Conservation (phyloP, 2,329 filamentous ascomycete species). For the Trichoderma guizhouense region DNA sequence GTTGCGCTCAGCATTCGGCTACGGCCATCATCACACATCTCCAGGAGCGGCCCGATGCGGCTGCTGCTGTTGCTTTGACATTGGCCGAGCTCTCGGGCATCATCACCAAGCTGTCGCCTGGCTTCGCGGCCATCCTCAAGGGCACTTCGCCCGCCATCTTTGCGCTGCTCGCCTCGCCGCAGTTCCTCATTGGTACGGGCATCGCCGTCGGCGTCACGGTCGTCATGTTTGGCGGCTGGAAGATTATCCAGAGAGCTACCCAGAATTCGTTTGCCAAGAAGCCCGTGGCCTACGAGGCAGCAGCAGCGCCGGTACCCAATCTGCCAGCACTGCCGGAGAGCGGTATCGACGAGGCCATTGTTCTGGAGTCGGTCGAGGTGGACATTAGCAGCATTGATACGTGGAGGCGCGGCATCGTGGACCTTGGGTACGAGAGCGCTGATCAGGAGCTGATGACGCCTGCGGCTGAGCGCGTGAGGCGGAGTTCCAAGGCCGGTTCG, state of each 20-base stretch:
- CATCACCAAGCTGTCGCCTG: slow-evolving; percentile 78
- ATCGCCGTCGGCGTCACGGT: slow-evolving; percentile 90
- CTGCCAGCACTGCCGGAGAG: slow-evolving; percentile 30
- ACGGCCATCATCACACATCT: slow-evolving; percentile 74
- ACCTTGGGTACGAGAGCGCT: slow-evolving; percentile 41
- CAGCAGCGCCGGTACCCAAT: slow-evolving; percentile 23
- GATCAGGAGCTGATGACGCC: slow-evolving; percentile 58
- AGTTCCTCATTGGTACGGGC: slow-evolving; percentile 90
- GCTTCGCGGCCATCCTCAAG: slow-evolving; percentile 72
- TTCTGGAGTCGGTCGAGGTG: slow-evolving; percentile 55
- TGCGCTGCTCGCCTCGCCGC: slow-evolving; percentile 79
- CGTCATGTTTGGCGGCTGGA: slow-evolving; percentile 93
- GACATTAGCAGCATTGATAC: slow-evolving; percentile 57
- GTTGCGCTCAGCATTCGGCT: slow-evolving; percentile 83
- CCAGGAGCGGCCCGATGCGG: slow-evolving; percentile 73
- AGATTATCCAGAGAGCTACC: slow-evolving; percentile 85
- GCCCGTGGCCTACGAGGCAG: slow-evolving; percentile 29
- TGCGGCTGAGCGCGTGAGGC: slow-evolving; percentile 45
- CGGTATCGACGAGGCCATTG: slow-evolving; percentile 52
- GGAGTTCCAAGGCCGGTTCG: slow-evolving; percentile 27
- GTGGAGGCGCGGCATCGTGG: slow-evolving; percentile 55
- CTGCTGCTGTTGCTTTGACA: slow-evolving; percentile 89
- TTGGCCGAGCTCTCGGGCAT: slow-evolving; percentile 86
- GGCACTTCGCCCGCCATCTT: slow-evolving; percentile 81
- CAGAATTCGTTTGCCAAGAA: slow-evolving; percentile 35